phyloP scores from a whole-genome alignment of 306 rosid genomes.

The Mimosa bimucronata region DNA sequence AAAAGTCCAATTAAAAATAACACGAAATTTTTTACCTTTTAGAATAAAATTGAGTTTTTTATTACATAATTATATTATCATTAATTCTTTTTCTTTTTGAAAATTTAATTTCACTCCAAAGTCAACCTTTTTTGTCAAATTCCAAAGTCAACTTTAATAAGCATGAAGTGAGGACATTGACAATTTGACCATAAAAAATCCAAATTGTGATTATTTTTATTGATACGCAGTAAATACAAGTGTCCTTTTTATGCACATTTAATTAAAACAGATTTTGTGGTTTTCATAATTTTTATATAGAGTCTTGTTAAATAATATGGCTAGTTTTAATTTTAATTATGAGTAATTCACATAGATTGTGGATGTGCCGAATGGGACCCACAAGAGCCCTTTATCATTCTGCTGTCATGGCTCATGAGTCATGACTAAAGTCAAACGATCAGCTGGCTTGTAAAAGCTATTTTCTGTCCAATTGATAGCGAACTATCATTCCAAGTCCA shows the following conservation, averaged over 20 bases:
- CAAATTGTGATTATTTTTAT: neutral
- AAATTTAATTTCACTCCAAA: too few relatives aligned
- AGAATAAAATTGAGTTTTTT: too few relatives aligned
- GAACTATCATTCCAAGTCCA: neutral
- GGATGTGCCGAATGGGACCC: conserved; percentile 48
- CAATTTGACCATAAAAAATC: neutral
- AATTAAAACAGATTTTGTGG: neutral
- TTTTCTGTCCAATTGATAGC: conserved; percentile 56
- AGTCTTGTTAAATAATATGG: neutral
- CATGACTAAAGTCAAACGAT: conserved; percentile 63
- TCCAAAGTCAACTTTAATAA: too few relatives aligned
- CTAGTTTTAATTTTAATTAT: neutral
- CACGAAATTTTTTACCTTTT: too few relatives aligned
- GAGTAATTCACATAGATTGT: neutral
- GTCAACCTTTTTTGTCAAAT: too few relatives aligned
- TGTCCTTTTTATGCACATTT: too few relatives aligned
- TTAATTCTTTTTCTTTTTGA: too few relatives aligned
- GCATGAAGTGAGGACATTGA: neutral
- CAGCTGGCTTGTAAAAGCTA: conserved; percentile 64
- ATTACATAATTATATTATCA: too few relatives aligned
- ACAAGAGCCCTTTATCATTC: conserved; percentile 30
- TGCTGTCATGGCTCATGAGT: conserved; percentile 21
- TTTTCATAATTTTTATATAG: too few relatives aligned
- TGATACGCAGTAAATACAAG: too few relatives aligned
- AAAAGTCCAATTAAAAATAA: too few relatives aligned